These are phyloP conservation scores for Urtica urens DNA, from an alignment of 306 rosid genomes.

Conservation along the genomic window DNA sequence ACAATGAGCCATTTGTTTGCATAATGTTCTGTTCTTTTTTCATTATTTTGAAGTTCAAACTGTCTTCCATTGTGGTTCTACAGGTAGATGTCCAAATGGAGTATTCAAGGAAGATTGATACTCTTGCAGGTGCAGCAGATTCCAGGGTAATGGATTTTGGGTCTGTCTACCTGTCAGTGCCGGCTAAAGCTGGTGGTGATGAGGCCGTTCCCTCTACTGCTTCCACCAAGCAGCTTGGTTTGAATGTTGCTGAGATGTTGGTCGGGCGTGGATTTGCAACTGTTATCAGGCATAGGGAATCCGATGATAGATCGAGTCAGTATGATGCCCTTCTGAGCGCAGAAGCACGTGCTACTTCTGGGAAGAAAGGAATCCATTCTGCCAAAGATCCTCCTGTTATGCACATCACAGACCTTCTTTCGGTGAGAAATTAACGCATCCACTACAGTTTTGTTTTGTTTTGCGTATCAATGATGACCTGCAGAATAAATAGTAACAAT, in stretches of 20 bases:
- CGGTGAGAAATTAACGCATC: conserved; percentile 39
- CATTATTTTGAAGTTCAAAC: neutral
- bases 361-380: conserved; percentile 84
- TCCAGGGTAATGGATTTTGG: conserved; percentile 96
- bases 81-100: conserved; percentile 97
- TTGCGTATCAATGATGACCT: neutral
- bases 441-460: conserved; percentile 6
- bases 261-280: conserved; percentile 85
- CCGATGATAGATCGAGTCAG: conserved; percentile 86
- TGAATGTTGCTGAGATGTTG: conserved; percentile 63
- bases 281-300: conserved; percentile 91
- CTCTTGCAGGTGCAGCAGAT: conserved; percentile 60
- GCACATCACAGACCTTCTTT: conserved; percentile 84
- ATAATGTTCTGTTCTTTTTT: no score
- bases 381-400: conserved; percentile 91
- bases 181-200: conserved; percentile 56
- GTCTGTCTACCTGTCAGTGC: conserved; percentile 55
- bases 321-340: conserved; percentile 97
- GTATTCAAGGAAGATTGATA: conserved; percentile 75
- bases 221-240: conserved; percentile 48
- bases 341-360: conserved; percentile 69
- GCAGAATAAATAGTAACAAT: neutral
- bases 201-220: conserved; percentile 36
- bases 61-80: conserved; percentile 11
- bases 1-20: no score